Conservation (phyloP, 306 rosid species). For the Senna tora region DNA sequence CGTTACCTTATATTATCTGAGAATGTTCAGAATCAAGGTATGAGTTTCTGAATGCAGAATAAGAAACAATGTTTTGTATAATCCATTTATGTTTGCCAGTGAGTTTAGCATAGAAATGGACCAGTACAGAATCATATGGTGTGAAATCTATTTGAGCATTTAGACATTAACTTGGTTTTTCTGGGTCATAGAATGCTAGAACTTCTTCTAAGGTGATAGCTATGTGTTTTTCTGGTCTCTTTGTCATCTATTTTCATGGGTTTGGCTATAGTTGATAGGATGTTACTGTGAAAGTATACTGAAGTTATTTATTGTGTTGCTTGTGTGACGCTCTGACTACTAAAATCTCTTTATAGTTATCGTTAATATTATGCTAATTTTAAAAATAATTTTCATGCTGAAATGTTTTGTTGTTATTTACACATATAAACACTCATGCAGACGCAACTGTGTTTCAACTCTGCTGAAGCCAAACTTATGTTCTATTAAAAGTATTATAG, state of each 20-base stretch:
- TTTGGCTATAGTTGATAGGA: not conserved
- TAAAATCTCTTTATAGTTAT: not conserved
- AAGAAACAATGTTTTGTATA: not conserved
- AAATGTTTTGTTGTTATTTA: not conserved
- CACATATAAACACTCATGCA: not conserved
- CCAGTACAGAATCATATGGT: not conserved
- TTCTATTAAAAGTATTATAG: not conserved
- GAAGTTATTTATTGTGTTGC: not conserved
- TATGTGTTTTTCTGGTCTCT: not conserved
- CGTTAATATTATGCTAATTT: not conserved
- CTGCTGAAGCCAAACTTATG: not conserved
- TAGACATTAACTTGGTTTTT: not conserved
- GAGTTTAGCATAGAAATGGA: not conserved
- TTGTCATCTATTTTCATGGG: not conserved
- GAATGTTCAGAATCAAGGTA: slow-evolving; percentile 64
- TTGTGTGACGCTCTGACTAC: not conserved
- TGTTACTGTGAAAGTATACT: not conserved
- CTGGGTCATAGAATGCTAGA: not conserved
- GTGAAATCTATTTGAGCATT: not conserved
- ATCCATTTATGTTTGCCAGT: not conserved
- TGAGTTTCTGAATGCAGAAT: slow-evolving; percentile 1
- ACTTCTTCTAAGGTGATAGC: not conserved
- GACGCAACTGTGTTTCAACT: not conserved
- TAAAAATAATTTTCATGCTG: not conserved
- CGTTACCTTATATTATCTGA: slow-evolving; percentile 82